A percentile compares a stretch with the other conserved stretches of the same genome.
Conservation (phyloP, 2,329 filamentous ascomycete species). For the Meredithiella fracta region DNA sequence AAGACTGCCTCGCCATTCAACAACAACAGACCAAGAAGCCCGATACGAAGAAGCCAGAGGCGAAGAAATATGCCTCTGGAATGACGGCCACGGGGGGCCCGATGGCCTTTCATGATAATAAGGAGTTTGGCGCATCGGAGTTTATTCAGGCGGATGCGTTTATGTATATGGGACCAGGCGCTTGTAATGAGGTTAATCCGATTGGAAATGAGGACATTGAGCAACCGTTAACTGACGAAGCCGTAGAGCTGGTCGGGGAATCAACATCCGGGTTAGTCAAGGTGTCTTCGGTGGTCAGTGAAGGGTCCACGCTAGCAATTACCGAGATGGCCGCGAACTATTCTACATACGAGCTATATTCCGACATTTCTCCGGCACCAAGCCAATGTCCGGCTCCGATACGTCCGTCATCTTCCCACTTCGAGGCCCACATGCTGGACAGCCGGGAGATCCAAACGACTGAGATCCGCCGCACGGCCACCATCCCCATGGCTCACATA, state of each 20-base stretch:
- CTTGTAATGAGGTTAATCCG: slow-evolving; percentile 29
- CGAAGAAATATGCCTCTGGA: not conserved
- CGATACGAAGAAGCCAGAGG: not conserved
- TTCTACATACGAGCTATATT: not conserved
- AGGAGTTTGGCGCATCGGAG: slow-evolving; percentile 21
- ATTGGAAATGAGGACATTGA: slow-evolving; percentile 24
- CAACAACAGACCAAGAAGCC: slow-evolving; percentile 27
- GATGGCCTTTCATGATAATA: slow-evolving; percentile 18
- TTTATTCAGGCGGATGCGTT: slow-evolving; percentile 37
- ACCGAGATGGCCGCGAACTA: not conserved
- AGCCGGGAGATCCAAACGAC: slow-evolving; percentile 21
- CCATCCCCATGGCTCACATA: slow-evolving; percentile 28
- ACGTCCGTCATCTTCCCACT: not conserved
- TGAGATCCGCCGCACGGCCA: slow-evolving; percentile 15
- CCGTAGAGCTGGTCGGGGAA: not conserved
- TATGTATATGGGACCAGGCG: slow-evolving; percentile 34
- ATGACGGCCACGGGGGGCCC: slow-evolving; percentile 17
- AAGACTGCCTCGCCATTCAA: slow-evolving; percentile 36
- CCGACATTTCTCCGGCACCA: not conserved
- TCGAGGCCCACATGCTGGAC: slow-evolving; percentile 22
- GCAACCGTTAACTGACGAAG: not conserved
- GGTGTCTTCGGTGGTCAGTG: slow-evolving; percentile 7
- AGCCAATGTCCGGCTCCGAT: not conserved
- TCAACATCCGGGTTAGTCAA: not conserved
- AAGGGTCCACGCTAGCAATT: slow-evolving; percentile 7